A percentile compares a stretch with the other conserved stretches of the same genome.
phyloP scores from a whole-genome alignment of 345 rosid species.

The Murraya koenigii region DNA sequence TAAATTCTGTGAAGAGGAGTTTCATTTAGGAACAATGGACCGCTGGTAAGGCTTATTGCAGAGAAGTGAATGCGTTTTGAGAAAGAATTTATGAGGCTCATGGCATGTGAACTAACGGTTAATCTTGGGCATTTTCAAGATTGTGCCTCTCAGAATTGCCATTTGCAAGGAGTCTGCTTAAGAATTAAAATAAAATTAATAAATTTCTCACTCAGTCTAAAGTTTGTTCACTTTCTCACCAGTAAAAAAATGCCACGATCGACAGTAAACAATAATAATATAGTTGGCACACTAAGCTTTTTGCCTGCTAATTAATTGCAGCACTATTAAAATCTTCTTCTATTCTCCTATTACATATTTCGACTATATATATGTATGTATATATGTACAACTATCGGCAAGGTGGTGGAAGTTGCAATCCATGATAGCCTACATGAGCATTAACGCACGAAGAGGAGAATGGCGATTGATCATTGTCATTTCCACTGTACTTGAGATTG shows the following conservation, averaged over 20 bases:
- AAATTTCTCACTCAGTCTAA: neutral
- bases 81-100: neutral
- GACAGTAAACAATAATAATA: neutral
- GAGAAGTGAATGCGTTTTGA: neutral
- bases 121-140: neutral
- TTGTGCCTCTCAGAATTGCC: neutral
- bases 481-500: slow-evolving; percentile 33
- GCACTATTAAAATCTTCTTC: neutral
- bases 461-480: neutral
- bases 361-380: too few relatives aligned
- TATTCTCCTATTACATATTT: neutral
- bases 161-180: neutral
- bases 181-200: neutral
- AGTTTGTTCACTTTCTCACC: neutral
- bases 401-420: slow-evolving; percentile 43
- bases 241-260: neutral
- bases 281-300: neutral
- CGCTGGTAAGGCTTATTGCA: neutral
- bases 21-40: neutral
- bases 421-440: slow-evolving; percentile 27
- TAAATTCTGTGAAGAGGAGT: neutral
- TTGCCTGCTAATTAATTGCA: neutral
- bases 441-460: slow-evolving; percentile 36
- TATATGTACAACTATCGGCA: slow-evolving; percentile 19
- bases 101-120: neutral